Conservation (phyloP, 1,284 basidiomycete species). For the Puccinia polysora region DNA sequence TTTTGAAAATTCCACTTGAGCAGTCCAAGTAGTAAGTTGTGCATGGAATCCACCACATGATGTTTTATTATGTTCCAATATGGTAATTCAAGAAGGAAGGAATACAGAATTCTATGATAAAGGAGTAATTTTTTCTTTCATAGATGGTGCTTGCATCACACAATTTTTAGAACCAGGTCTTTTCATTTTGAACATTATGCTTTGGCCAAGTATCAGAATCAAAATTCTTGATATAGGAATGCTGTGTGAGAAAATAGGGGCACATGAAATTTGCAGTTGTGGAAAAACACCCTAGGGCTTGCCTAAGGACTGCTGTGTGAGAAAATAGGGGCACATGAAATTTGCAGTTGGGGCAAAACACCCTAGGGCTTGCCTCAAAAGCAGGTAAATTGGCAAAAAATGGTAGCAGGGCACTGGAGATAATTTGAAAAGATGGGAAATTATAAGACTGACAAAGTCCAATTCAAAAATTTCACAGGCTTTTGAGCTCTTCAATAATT, state of each 20-base stretch:
- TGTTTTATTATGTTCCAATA: no score
- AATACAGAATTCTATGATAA: background rate
- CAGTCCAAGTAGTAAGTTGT: no score
- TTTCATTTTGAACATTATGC: background rate
- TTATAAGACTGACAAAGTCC: background rate
- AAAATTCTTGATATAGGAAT: background rate
- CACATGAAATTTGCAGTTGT: conserved; percentile 3
- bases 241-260: conserved; percentile 20
- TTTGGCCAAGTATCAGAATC: no score
- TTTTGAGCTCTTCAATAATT: background rate
- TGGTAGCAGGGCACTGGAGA: conserved; percentile 26
- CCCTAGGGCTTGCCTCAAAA: no score
- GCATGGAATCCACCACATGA: no score
- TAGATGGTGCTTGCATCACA: background rate
- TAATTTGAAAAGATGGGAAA: background rate
- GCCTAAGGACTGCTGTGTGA: conserved; percentile 40
- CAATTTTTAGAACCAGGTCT: no score
- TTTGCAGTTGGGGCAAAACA: no score
- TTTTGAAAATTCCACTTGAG: background rate
- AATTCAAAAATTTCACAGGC: conserved; percentile 51
- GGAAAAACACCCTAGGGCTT: conserved; percentile 14
- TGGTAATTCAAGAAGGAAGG: no score
- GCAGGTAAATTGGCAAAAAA: no score
- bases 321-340: no score
- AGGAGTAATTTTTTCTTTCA: background rate